Evolutionary conservation across 306 rosid species (phyloP).

Genomic region (Dalbergia cochinchinensis): DNA sequence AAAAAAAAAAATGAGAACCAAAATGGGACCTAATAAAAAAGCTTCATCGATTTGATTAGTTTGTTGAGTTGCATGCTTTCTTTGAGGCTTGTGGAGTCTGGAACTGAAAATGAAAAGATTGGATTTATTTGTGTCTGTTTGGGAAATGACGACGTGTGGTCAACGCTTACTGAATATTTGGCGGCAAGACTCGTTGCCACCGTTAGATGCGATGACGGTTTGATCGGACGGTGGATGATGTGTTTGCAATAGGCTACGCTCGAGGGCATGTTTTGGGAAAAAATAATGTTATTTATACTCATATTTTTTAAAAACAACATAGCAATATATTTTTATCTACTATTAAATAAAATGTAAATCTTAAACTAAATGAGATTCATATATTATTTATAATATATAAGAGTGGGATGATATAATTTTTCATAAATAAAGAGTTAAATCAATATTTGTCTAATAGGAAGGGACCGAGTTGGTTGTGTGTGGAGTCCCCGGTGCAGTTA

Average conservation of each 20-base stretch:
- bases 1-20: slow-evolving; percentile 42
- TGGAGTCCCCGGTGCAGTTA: slow-evolving; percentile 50
- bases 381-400: too few species aligned
- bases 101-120: slow-evolving; percentile 41
- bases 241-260: background rate
- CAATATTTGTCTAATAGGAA: too few species aligned
- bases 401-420: too few species aligned
- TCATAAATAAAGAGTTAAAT: too few species aligned
- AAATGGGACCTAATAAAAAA: slow-evolving; percentile 43
- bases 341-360: too few species aligned
- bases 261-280: background rate
- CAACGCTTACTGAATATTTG: slow-evolving; percentile 29
- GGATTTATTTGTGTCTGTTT: slow-evolving; percentile 35
- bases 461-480: slow-evolving; percentile 31
- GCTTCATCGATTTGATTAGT: slow-evolving; percentile 45
- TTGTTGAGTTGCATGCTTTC: slow-evolving; percentile 31
- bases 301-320: too few species aligned
- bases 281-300: too few species aligned
- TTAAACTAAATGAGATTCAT: too few species aligned
- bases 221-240: background rate
- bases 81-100: slow-evolving; percentile 1
- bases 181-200: background rate
- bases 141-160: slow-evolving; percentile 2
- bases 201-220: background rate
- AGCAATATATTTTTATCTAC: too few species aligned